phyloP scores from a whole-genome alignment of 345 rosid species.

The Syzygium aqueum region DNA sequence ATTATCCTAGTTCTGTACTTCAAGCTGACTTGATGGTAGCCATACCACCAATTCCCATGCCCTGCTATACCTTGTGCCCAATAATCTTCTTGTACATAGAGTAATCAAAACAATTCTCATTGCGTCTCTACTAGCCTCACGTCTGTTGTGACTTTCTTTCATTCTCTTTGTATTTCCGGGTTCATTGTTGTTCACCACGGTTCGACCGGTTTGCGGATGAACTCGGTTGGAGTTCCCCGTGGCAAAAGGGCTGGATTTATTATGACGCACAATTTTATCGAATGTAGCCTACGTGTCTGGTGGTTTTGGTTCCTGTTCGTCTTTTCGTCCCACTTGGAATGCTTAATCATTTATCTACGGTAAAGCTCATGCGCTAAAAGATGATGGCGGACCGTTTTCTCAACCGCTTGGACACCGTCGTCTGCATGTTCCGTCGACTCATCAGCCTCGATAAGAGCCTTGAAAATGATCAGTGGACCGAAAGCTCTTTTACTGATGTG shows the following conservation, averaged over 20 bases:
- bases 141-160: background rate
- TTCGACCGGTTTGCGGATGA: background rate
- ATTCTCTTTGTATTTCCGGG: background rate
- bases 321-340: background rate
- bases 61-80: background rate
- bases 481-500: too few relatives aligned
- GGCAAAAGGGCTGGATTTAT: background rate
- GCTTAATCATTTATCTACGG: background rate
- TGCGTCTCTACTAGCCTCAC: background rate
- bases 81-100: conserved; percentile 6
- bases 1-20: conserved; percentile 50
- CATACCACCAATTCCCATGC: background rate
- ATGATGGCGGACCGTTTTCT: background rate
- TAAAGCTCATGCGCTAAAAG: background rate
- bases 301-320: background rate
- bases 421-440: background rate
- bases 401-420: background rate
- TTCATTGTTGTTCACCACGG: background rate
- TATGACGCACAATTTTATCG: background rate
- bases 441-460: background rate
- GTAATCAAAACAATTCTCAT: background rate
- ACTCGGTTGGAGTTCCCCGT: background rate
- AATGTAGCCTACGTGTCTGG: background rate
- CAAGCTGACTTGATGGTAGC: conserved; percentile 25
- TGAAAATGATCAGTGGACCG: too few relatives aligned